Percentiles rank a stretch among this genome's conserved stretches.
Conservation (phyloP, 2,329 filamentous ascomycete genomes). For the Diaporthe vexans region DNA sequence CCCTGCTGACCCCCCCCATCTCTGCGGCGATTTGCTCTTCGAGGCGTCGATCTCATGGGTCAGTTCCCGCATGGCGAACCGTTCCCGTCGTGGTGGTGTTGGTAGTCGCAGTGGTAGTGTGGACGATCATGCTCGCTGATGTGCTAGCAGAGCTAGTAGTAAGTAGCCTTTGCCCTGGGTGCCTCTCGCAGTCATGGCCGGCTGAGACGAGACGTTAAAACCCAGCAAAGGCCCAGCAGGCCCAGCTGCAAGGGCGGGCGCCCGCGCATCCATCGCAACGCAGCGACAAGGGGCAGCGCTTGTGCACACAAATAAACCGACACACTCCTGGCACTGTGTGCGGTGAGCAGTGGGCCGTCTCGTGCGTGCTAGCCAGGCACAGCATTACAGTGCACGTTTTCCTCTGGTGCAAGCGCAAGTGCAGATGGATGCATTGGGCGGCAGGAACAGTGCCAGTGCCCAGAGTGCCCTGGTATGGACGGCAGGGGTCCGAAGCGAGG, state of each 20-base stretch:
- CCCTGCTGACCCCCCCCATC: neutral
- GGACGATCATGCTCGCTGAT: constrained; percentile 23
- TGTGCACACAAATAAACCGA: neutral
- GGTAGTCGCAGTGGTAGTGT: constrained; percentile 18
- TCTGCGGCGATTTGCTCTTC: constrained; percentile 37
- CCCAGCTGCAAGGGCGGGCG: constrained; percentile 29
- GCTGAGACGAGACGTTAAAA: constrained; percentile 26
- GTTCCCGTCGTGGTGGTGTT: constrained; percentile 19
- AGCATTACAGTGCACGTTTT: constrained; percentile 10
- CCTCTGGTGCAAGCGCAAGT: neutral
- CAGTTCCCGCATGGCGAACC: constrained; percentile 33
- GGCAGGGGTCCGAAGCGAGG: constrained; percentile 34
- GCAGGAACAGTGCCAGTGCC: neutral
- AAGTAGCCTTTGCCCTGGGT: neutral
- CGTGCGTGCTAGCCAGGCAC: neutral
- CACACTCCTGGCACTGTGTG: neutral
- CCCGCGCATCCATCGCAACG: constrained; percentile 22
- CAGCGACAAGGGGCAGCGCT: constrained; percentile 12
- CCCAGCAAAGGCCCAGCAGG: constrained; percentile 12
- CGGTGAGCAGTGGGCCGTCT: neutral
- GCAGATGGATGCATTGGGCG: neutral
- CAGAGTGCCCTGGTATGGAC: neutral
- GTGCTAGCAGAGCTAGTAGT: neutral
- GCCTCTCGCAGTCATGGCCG: neutral
- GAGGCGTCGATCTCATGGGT: constrained; percentile 16